Evolutionary conservation across 2,329 filamentous ascomycete species (phyloP).

Genomic region (Talaromyces sp.): DNA sequence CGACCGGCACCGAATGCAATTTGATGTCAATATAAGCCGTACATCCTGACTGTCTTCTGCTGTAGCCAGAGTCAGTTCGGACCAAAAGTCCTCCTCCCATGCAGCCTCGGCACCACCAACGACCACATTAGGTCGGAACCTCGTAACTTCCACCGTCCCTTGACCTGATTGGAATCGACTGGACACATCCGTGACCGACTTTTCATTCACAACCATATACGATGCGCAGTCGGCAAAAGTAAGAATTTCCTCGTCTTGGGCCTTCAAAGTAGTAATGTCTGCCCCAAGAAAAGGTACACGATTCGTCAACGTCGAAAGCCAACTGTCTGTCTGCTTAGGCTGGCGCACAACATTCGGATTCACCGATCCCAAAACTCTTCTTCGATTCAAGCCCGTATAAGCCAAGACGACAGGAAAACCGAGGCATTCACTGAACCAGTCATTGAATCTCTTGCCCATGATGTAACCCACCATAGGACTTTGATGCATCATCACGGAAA

Average conservation of each 20-base stretch:
- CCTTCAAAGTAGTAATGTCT: conserved; percentile 5
- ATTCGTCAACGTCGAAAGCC: conserved; percentile 21
- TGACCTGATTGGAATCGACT: conserved; percentile 49
- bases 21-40: conserved; percentile 60
- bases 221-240: conserved; percentile 68
- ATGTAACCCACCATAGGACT: conserved; percentile 58
- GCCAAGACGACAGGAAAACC: conserved; percentile 60
- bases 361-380: conserved; percentile 60
- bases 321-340: conserved; percentile 13
- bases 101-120: conserved; percentile 54
- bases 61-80: conserved; percentile 50
- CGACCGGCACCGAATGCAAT: conserved; percentile 65
- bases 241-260: conserved; percentile 49
- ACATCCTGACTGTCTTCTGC: conserved; percentile 9
- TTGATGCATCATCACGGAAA: conserved; percentile 57
- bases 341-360: conserved; percentile 40
- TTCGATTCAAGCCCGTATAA: conserved; percentile 60
- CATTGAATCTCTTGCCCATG: conserved; percentile 58
- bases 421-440: conserved; percentile 66
- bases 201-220: conserved; percentile 63
- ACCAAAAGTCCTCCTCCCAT: conserved; percentile 73
- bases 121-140: conserved; percentile 71
- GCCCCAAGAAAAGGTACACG: conserved; percentile 9
- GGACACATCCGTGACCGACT: conserved; percentile 66
- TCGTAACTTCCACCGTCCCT: conserved; percentile 57